Conservation (phyloP, 2,329 filamentous ascomycete genomes). For the Aureobasidium sp. region DNA sequence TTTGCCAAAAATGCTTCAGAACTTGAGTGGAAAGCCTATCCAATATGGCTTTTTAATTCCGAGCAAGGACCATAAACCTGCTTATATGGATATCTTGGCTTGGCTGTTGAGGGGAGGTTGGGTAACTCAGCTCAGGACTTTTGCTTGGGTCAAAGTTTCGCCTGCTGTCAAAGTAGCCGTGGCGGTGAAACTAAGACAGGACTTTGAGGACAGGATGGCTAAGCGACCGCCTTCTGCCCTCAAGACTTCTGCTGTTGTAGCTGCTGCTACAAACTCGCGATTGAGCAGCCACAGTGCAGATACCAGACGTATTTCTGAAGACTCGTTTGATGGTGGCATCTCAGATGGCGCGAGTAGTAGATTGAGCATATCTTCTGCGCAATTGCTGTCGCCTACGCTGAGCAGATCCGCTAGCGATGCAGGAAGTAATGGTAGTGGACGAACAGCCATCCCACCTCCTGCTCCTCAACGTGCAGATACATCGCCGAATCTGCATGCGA, state of each 20-base stretch:
- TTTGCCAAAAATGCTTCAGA: slow-evolving; percentile 77
- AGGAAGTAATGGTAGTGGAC: slow-evolving; percentile 1
- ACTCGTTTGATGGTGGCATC: not conserved
- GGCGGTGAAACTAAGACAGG: not conserved
- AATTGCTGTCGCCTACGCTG: not conserved
- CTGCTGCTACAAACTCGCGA: not conserved
- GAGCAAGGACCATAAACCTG: slow-evolving; percentile 74
- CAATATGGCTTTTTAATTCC: slow-evolving; percentile 79
- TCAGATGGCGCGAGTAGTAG: not conserved
- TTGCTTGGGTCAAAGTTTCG: slow-evolving; percentile 59
- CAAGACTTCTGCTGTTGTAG: not conserved
- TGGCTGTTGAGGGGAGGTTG: slow-evolving; percentile 90
- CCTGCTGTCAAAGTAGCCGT: slow-evolving; percentile 14
- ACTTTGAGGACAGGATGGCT: slow-evolving; percentile 1
- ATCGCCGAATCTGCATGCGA: not conserved
- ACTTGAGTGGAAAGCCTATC: slow-evolving; percentile 69
- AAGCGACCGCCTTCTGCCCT: not conserved
- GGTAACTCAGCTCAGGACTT: slow-evolving; percentile 88
- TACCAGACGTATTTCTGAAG: not conserved
- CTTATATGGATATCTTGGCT: slow-evolving; percentile 83
- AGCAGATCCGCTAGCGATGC: not conserved
- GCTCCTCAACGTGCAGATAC: not conserved
- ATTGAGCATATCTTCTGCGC: not conserved
- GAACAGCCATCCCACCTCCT: slow-evolving; percentile 7
- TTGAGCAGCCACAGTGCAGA: not conserved